Conservation (phyloP, 2,329 filamentous ascomycete genomes). For the Xylaria sp. region DNA sequence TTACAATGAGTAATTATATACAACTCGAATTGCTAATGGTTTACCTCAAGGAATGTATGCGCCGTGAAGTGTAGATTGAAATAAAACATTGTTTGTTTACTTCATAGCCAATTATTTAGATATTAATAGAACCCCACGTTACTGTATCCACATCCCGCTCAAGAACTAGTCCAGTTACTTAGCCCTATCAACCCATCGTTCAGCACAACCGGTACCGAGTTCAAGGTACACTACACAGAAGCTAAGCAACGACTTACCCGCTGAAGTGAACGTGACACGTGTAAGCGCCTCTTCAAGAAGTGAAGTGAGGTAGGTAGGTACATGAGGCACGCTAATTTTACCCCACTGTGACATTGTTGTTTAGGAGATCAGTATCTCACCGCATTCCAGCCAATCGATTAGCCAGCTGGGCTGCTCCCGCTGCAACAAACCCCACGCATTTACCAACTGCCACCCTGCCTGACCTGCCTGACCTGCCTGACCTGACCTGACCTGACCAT, state of each 20-base stretch:
- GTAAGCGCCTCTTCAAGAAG: slow-evolving; percentile 21
- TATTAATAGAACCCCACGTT: slow-evolving; percentile 23
- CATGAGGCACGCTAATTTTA: slow-evolving; percentile 5
- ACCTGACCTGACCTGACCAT: slow-evolving; percentile 2
- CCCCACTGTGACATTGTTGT: slow-evolving; percentile 29
- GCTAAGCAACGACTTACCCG: background rate
- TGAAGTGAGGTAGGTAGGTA: background rate
- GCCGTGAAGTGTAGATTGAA: background rate
- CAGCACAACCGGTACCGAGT: slow-evolving; percentile 13
- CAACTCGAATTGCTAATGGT: too few species aligned
- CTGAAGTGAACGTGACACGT: slow-evolving; percentile 22
- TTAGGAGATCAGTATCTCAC: slow-evolving; percentile 35
- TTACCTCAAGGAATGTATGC: too few species aligned
- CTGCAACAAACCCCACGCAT: slow-evolving; percentile 27
- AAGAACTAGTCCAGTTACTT: slow-evolving; percentile 3
- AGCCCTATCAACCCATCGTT: slow-evolving; percentile 27
- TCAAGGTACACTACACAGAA: background rate
- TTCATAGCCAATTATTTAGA: slow-evolving; percentile 11
- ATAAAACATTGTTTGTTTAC: slow-evolving; percentile 11
- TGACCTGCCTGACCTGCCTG: background rate
- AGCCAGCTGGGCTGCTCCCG: slow-evolving; percentile 17
- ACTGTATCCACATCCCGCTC: slow-evolving; percentile 23
- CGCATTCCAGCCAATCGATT: slow-evolving; percentile 36
- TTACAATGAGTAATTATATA: too few species aligned
- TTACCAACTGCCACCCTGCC: slow-evolving; percentile 13